Base-by-base conservation (phyloP, 2,329 filamentous ascomycete genomes). In the Colletotrichum eleusines region DNA sequence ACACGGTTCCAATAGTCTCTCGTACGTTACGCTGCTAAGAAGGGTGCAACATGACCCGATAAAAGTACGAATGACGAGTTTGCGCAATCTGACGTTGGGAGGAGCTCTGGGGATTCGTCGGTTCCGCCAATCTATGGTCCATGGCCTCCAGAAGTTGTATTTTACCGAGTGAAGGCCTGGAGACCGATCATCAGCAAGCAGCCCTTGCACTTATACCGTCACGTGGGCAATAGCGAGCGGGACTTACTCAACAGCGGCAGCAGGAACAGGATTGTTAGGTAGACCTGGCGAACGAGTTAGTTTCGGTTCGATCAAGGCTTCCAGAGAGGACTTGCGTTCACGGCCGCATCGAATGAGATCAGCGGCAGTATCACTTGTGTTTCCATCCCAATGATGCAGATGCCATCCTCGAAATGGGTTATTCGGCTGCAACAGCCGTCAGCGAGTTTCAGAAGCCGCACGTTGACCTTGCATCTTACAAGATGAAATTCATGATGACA, bases 61-160 rank as follows among this genome's bases (percentile, higher is more conserved):
- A 31, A 70, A 70, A 8, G 68, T 70, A 0, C 68, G 68, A 16
- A 70, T 62, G 5, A 70, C 68, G 16, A 70, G 57, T 44, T 31
- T 66, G 20, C 68, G 55, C 7, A 70, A 57, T 12, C 68, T 40
- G 5, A 70, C 9, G 5, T 70, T 70, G 2, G 68, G 68, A 11
- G 68, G 68, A 0, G 68, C 63, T 31, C 68, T 26, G 5, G 63
- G 63, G 5, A 70, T 66, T 3, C 63, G 63, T n/a, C 50, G 33
- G 2, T 67, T 67, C 2, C 57, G 53, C 68, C 68, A 70, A 14
- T 70, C 68, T 4, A 70, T 14, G 1, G 68, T 70, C 68, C 68
- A 70, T n/a, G 68, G 68, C n/a, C 54, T 70, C 68, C 68, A 70
- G 12, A 70, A 70, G 57, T 62, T 67, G 12, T 70, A 67, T 20